Conservation (phyloP, 2,329 filamentous ascomycete species). For the Drechslerella stenobrocha region DNA sequence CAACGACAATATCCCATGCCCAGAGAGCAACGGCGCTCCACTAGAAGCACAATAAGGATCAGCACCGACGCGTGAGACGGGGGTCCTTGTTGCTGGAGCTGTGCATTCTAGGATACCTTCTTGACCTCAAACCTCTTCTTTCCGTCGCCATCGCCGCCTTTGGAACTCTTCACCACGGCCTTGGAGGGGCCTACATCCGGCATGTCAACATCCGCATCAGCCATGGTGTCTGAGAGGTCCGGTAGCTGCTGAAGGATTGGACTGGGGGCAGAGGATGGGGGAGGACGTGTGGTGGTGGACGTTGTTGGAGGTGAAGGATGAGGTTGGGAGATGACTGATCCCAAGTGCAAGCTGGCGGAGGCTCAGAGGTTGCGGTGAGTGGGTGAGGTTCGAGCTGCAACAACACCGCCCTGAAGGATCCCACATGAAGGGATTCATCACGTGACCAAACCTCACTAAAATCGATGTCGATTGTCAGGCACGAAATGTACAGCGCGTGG, state of each 20-base stretch:
- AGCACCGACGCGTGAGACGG: conserved; percentile 19
- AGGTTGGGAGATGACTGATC: conserved; percentile 26
- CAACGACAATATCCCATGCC: conserved; percentile 98
- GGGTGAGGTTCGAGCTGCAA: conserved; percentile 21
- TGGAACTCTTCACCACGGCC: conserved; percentile 62
- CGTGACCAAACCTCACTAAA: not conserved
- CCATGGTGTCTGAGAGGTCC: conserved; percentile 16
- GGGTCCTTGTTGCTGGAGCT: not conserved
- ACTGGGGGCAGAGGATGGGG: conserved; percentile 4
- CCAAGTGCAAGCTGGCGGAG: conserved; percentile 16
- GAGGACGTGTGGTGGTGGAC: not conserved
- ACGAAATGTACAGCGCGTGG: not conserved
- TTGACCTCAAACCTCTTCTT: conserved; percentile 99
- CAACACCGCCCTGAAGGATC: not conserved
- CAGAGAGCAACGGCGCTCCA: conserved; percentile 98
- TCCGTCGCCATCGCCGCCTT: conserved; percentile 63
- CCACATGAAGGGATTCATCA: not conserved
- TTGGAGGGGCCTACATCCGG: conserved; percentile 72
- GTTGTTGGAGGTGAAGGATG: conserved; percentile 11
- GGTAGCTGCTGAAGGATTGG: not conserved
- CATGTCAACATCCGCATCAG: conserved; percentile 85
- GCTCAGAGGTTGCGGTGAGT: conserved; percentile 36
- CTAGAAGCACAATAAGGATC: conserved; percentile 59
- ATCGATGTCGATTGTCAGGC: too few species aligned
- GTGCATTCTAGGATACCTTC: conserved; percentile 68